These are phyloP conservation scores for Stachybotrys echinatus DNA, from an alignment of 2,329 filamentous ascomycete species.

Conservation along the genomic window DNA sequence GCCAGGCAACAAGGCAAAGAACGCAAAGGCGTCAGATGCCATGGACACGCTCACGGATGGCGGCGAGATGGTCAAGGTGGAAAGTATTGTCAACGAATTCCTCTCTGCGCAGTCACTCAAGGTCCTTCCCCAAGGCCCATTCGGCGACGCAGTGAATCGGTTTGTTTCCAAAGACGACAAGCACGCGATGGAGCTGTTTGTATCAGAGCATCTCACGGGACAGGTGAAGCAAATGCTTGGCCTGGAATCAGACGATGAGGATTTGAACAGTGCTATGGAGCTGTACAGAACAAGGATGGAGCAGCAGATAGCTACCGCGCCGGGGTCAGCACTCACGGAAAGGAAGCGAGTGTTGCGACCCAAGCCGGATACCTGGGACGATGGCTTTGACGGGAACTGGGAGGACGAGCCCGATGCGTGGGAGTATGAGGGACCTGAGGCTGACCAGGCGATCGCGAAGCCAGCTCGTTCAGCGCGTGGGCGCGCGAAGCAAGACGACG, in stretches of 20 bases:
- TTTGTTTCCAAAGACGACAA: constrained; percentile 96
- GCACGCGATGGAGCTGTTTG: constrained; percentile 79
- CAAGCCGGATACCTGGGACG: constrained; percentile 78
- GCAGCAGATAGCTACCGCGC: constrained; percentile 63
- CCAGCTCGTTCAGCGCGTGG: constrained; percentile 9
- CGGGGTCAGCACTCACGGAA: constrained; percentile 24
- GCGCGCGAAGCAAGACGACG: constrained; percentile 15
- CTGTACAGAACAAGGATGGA: constrained; percentile 65
- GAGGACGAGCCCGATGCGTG: constrained; percentile 66
- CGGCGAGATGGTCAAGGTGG: constrained; percentile 74
- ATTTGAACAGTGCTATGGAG: constrained; percentile 70
- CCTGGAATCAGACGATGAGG: constrained; percentile 58
- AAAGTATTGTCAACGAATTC: constrained; percentile 83
- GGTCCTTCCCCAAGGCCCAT: constrained; percentile 86
- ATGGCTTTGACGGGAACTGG: constrained; percentile 84
- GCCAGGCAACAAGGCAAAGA: constrained; percentile 23
- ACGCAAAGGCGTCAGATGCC: constrained; percentile 57
- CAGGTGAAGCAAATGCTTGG: constrained; percentile 67
- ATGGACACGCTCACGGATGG: constrained; percentile 44
- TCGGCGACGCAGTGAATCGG: constrained; percentile 86
- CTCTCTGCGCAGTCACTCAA: constrained; percentile 83
- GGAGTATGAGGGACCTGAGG: constrained; percentile 23
- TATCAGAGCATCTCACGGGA: constrained; percentile 63
- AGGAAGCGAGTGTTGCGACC: constrained; percentile 53
- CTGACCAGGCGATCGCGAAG: constrained; percentile 8